Evolutionary conservation across 1,284 basidiomycete genomes (phyloP), one percentile per base, ranked within the genome.

Genomic region (Moesziomyces aphidis): DNA sequence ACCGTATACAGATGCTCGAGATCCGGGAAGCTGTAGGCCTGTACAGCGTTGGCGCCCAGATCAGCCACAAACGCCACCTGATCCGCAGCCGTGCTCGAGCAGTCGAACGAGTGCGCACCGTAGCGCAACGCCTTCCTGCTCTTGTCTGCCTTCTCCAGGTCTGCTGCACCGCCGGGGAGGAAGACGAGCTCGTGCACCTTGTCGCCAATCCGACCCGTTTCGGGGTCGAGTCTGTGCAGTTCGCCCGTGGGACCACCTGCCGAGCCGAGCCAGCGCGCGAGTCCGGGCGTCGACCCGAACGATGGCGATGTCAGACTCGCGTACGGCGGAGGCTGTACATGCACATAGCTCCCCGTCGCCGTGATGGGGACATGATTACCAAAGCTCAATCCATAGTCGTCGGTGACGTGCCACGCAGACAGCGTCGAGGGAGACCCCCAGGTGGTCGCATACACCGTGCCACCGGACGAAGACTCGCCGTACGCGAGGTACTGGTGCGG

Each of bases 161-260:
- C 72, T 4, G 52, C 47, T 10, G 45, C 26, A 0, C 79, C 76
- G 0, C 59, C 69, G 1, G 28, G 42, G 6, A 83, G 58, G 49
- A 81, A 82, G 22, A 80, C 26, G 8, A 81, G 22, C 51, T 83
- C 77, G 23, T 73, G 71, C 9, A 54, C 39, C 31, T 55, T 71
- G 4, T 48, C 50, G n/a, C 49, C 51, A 17, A 83, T 77, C 19
- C 21, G 44, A 9, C 80, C 80, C 1, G 59, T 81, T 2, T 49
- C 24, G 0, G 47, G 26, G 24, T 80, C 56, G 11, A 83, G 46
- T 2, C 3, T 11, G 24, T 81, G 80, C 15, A 82, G 24, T 53
- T 83, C 80, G 13, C 81, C 81, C 4, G 79, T 83, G 1, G 81
- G 81, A 3, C 81, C 81, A 17, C 81, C 81, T 1, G 79, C 80